Conservation (phyloP, 1,284 basidiomycete species). For the Boletus sp. region DNA sequence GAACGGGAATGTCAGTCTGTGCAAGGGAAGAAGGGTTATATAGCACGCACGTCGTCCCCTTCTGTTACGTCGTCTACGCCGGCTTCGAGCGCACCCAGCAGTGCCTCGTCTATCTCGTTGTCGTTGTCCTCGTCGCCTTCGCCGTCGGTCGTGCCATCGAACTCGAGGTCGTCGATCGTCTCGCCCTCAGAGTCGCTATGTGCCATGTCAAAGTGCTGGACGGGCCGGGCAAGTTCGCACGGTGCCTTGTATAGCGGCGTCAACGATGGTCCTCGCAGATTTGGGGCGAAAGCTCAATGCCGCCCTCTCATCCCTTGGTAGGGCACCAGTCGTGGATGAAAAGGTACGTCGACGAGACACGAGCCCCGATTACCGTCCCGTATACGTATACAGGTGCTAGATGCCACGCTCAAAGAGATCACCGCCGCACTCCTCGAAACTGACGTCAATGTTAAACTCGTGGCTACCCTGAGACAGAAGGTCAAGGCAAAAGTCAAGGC, state of each 20-base stretch:
- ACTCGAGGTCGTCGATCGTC: conserved; percentile 52
- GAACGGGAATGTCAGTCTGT: conserved; percentile 7
- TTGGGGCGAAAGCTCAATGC: conserved; percentile 92
- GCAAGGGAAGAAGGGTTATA: neutral
- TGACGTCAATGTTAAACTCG: conserved; percentile 98
- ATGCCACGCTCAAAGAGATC: conserved; percentile 92
- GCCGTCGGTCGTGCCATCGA: conserved; percentile 45
- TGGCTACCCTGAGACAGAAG: conserved; percentile 81
- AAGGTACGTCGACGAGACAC: conserved; percentile 49
- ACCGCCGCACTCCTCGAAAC: conserved; percentile 92
- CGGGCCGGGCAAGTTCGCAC: conserved; percentile 22
- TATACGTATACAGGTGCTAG: conserved; percentile 76
- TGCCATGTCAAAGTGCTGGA: conserved; percentile 37
- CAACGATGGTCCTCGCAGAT: conserved; percentile 91
- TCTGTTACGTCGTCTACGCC: conserved; percentile 59
- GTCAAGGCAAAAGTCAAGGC: conserved; percentile 87
- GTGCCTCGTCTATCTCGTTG: conserved; percentile 49
- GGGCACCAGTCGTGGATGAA: conserved; percentile 84
- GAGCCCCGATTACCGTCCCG: conserved; percentile 17
- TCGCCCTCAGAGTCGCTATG: conserved; percentile 66
- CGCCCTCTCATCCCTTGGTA: conserved; percentile 87
- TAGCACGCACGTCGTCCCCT: conserved; percentile 54
- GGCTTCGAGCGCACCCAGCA: conserved; percentile 47
- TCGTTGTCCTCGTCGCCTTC: conserved; percentile 45
- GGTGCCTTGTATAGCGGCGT: conserved; percentile 26